A percentile compares a stretch with the other conserved stretches of the same genome.
These are phyloP conservation scores for Russula olivacea DNA, from an alignment of 768 basidiomycete species.

Conservation along the genomic window DNA sequence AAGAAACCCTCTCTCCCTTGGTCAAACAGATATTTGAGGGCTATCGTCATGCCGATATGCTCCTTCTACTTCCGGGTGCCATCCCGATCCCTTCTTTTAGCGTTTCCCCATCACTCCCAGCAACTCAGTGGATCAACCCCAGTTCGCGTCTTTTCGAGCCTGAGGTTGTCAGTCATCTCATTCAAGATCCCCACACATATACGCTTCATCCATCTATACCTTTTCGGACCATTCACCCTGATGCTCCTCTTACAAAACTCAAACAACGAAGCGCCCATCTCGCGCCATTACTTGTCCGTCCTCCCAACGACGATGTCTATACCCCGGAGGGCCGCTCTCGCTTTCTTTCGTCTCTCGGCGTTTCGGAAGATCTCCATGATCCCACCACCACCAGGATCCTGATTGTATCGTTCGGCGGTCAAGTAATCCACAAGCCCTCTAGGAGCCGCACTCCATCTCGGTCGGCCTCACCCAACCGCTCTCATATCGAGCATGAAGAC, in stretches of 20 bases:
- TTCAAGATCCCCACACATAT: constrained; percentile 30
- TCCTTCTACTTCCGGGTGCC: constrained; percentile 62
- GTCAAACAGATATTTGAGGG: constrained; percentile 59
- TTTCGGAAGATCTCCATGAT: constrained; percentile 49
- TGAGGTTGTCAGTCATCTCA: constrained; percentile 42
- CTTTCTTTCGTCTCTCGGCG: constrained; percentile 53
- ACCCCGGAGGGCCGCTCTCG: constrained; percentile 46
- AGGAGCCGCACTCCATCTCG: constrained; percentile 29
- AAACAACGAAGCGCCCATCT: constrained; percentile 38
- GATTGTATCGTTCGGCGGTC: constrained; percentile 77
- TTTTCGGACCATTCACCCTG: constrained; percentile 28
- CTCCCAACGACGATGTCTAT: constrained; percentile 46
- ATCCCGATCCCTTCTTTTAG: constrained; percentile 76
- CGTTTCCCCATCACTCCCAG: constrained; percentile 47
- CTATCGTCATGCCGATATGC: constrained; percentile 64
- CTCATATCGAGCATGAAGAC: neutral
- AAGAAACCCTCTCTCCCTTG: constrained; percentile 47
- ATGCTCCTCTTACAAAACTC: constrained; percentile 23
- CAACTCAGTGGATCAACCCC: constrained; percentile 57
- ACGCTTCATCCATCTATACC: constrained; percentile 42
- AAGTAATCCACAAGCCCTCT: constrained; percentile 59
- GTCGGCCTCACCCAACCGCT: constrained; percentile 3
- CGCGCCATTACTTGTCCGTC: constrained; percentile 68
- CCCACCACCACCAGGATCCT: constrained; percentile 50
- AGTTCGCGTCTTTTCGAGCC: constrained; percentile 41